phyloP scores from a whole-genome alignment of 2,329 filamentous ascomycete genomes.

The Fusarium neocosmosporiellum region DNA sequence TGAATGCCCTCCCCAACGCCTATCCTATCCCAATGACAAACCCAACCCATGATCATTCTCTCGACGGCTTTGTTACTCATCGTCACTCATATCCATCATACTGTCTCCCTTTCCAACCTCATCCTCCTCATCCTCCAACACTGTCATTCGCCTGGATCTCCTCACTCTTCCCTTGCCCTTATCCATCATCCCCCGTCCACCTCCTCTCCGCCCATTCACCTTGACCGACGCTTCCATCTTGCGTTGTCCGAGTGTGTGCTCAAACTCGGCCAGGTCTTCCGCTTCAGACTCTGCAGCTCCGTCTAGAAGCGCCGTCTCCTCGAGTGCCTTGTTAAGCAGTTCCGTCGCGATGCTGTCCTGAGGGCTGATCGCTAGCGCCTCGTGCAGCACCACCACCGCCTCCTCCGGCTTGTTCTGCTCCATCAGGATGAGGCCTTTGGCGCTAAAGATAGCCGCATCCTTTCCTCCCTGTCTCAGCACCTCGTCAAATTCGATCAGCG shows the following conservation, averaged over 20 bases:
- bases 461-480: conserved; percentile 86
- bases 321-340: conserved; percentile 77
- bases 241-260: conserved; percentile 61
- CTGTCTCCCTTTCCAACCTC: conserved; percentile 56
- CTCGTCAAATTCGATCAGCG: conserved; percentile 85
- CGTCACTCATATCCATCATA: conserved; percentile 69
- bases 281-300: conserved; percentile 59
- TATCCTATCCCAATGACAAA: conserved; percentile 24
- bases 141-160: conserved; percentile 44
- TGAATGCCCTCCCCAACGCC: conserved; percentile 27
- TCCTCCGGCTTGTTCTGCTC: conserved; percentile 80
- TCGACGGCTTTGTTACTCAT: conserved; percentile 49
- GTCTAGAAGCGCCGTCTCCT: conserved; percentile 65
- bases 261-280: conserved; percentile 62
- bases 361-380: conserved; percentile 81
- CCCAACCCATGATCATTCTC: conserved; percentile 4
- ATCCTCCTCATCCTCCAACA: conserved; percentile 50
- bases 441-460: conserved; percentile 80
- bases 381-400: conserved; percentile 84
- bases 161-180: conserved; percentile 61
- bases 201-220: conserved; percentile 45
- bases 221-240: conserved; percentile 57
- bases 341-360: conserved; percentile 87
- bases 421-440: conserved; percentile 86
- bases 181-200: conserved; percentile 42